Percentiles rank a stretch among this genome's conserved stretches.
Conservation (phyloP, 1,284 basidiomycete species). For the Thelephora terrestris region DNA sequence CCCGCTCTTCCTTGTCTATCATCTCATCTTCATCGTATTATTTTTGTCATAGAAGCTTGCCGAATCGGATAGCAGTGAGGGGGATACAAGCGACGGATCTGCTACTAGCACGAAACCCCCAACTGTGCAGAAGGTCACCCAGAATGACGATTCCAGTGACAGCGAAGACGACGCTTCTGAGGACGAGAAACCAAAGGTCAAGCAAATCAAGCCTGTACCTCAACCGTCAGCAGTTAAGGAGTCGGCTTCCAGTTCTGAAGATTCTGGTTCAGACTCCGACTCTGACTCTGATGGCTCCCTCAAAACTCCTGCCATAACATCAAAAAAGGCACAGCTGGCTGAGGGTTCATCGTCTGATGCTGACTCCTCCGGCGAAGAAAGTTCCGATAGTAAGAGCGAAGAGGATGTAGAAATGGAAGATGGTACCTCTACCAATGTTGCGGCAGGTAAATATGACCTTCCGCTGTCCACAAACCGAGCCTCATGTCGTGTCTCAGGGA, state of each 20-base stretch:
- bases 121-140: slow-evolving; percentile 3
- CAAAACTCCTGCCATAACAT: slow-evolving; percentile 23
- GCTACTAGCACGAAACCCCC: slow-evolving; percentile 7
- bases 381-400: slow-evolving; percentile 29
- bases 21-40: background rate
- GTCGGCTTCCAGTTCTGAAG: slow-evolving; percentile 8
- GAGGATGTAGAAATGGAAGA: slow-evolving; percentile 54
- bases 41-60: background rate
- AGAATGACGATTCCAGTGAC: slow-evolving; percentile 8
- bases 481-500: slow-evolving; percentile 31
- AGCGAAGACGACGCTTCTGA: slow-evolving; percentile 8
- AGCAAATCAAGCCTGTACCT: slow-evolving; percentile 24
- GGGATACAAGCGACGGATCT: slow-evolving; percentile 3
- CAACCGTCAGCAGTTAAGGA: slow-evolving; percentile 7
- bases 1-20: slow-evolving; percentile 5
- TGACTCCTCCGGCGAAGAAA: slow-evolving; percentile 23
- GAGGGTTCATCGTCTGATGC: slow-evolving; percentile 10
- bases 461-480: background rate
- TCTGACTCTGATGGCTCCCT: slow-evolving; percentile 24
- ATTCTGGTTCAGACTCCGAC: slow-evolving; percentile 20
- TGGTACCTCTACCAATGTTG: slow-evolving; percentile 27
- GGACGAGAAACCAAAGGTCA: slow-evolving; percentile 27
- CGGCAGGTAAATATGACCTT: slow-evolving; percentile 26
- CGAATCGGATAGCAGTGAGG: slow-evolving; percentile 1
- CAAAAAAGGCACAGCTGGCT: slow-evolving; percentile 9